Conservation (phyloP, 441 rosid species). For the Euphorbia celastroides region DNA sequence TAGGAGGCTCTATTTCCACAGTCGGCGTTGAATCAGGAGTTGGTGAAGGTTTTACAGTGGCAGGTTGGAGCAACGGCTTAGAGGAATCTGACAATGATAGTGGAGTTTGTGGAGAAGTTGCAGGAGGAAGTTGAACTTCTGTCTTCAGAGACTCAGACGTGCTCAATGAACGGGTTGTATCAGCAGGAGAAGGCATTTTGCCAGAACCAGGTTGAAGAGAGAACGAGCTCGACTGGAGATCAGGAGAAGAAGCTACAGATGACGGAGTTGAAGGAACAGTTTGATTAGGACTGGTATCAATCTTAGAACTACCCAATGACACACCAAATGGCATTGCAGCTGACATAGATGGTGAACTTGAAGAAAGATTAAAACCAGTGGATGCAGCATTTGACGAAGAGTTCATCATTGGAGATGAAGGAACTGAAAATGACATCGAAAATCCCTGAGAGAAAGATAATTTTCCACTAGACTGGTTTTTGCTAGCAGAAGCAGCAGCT, state of each 20-base stretch:
- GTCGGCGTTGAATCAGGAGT: not conserved
- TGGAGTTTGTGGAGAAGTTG: slow-evolving; percentile 6
- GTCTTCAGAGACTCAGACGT: slow-evolving; percentile 12
- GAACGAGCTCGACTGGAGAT: slow-evolving; percentile 29
- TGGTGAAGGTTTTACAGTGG: not conserved
- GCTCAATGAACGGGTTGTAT: not conserved
- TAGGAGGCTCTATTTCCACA: slow-evolving; percentile 3
- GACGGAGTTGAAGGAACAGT: slow-evolving; percentile 25
- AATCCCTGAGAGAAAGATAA: slow-evolving; percentile 27
- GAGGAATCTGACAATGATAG: slow-evolving; percentile 29
- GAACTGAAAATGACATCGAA: slow-evolving; percentile 36
- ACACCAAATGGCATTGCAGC: slow-evolving; percentile 31
- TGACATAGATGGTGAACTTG: slow-evolving; percentile 28
- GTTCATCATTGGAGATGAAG: slow-evolving; percentile 33
- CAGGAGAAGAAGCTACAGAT: slow-evolving; percentile 33
- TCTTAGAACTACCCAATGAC: slow-evolving; percentile 26
- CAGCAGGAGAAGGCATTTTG: slow-evolving; percentile 3
- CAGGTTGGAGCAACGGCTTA: slow-evolving; percentile 17
- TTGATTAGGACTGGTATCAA: slow-evolving; percentile 25
- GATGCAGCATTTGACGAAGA: slow-evolving; percentile 28
- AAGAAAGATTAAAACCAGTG: slow-evolving; percentile 26
- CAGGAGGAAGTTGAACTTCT: too few relatives aligned
- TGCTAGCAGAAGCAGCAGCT: slow-evolving; percentile 29
- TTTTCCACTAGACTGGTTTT: slow-evolving; percentile 41
- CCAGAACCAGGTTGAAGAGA: slow-evolving; percentile 15